Percentiles rank a stretch among this genome's conserved stretches.
Conservation (phyloP, 164 flowering plant genomes). For the Macadamia tetraphylla region DNA sequence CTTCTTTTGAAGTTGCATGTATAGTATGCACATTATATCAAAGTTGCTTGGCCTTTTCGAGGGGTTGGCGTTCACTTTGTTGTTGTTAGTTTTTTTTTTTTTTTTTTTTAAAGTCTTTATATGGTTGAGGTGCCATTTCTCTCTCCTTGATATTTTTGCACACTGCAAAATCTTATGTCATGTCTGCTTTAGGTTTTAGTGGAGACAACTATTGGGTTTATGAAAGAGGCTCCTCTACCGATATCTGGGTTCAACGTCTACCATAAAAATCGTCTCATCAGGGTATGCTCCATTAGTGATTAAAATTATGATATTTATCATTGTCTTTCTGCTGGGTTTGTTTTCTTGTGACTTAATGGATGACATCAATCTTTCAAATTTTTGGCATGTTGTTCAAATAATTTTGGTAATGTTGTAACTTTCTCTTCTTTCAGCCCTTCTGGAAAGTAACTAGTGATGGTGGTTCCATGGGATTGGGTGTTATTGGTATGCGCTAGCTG, state of each 20-base stretch:
- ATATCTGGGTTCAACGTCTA: constrained; percentile 77
- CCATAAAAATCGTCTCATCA: constrained; percentile 90
- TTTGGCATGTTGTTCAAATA: neutral
- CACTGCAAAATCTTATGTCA: neutral
- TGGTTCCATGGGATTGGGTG: constrained; percentile 46
- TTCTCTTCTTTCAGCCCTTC: constrained; percentile 59
- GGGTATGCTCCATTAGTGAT: constrained; percentile 39
- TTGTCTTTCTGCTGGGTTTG: neutral
- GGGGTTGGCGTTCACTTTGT: neutral
- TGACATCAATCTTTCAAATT: neutral
- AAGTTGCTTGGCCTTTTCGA: neutral
- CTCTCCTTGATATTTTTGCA: neutral
- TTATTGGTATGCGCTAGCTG: constrained; percentile 53
- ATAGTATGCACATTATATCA: no score
- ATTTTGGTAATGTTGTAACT: constrained; percentile 2
- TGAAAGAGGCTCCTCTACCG: constrained; percentile 72
- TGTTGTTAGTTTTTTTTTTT: neutral
- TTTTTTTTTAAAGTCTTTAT: neutral
- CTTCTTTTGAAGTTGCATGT: no score
- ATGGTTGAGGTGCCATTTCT: neutral
- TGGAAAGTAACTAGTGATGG: constrained; percentile 72
- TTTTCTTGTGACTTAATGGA: neutral
- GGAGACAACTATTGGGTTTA: constrained; percentile 68
- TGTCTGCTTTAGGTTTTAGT: constrained; percentile 42
- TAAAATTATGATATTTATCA: no score